Conservation (phyloP, 148 eudicot genomes). For the Amaranthus hypochondriacus region DNA sequence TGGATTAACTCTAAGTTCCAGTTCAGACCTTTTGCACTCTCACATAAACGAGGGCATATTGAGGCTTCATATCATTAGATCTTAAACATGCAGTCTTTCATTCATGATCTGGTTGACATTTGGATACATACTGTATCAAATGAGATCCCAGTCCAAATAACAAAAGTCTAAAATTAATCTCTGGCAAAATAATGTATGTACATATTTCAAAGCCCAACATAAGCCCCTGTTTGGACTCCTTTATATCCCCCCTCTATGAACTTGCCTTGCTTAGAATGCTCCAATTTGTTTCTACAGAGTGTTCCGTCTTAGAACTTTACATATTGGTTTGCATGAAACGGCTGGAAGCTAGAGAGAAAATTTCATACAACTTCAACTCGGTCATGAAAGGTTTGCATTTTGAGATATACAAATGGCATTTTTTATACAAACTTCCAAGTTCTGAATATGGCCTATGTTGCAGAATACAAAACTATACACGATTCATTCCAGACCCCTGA, state of each 20-base stretch:
- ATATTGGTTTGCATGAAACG: constrained; percentile 88
- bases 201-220: no score
- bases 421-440: neutral
- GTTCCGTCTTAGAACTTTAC: constrained; percentile 76
- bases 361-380: constrained; percentile 71
- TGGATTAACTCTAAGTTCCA: no score
- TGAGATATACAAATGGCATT: neutral
- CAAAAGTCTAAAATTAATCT: no score
- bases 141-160: no score
- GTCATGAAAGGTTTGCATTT: constrained; percentile 71
- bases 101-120: no score
- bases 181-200: no score
- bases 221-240: no score
- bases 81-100: no score
- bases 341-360: constrained; percentile 77
- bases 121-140: no score
- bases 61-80: no score
- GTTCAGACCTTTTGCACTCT: no score
- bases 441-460: constrained; percentile 13
- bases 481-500: constrained; percentile 74
- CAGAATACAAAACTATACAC: constrained; percentile 85
- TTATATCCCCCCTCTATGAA: neutral
- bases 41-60: no score
- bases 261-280: neutral
- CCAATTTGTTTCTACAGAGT: constrained; percentile 46